A percentile compares a stretch with the other conserved stretches of the same genome.
phyloP scores from a whole-genome alignment of 2,329 filamentous ascomycete genomes.

The Aspergillus amoenus region DNA sequence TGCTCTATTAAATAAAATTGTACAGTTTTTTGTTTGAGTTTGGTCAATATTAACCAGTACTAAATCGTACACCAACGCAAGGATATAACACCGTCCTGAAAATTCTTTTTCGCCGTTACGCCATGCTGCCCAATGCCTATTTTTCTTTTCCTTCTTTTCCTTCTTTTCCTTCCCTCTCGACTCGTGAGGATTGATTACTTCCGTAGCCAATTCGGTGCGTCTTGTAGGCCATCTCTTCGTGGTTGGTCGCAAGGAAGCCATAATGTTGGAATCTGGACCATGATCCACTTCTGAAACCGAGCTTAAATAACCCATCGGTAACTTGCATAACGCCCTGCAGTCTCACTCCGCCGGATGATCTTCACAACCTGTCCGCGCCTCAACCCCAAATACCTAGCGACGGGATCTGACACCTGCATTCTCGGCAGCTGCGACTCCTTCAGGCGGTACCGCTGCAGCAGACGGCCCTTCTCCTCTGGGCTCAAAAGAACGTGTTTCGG shows the following conservation, averaged over 20 bases:
- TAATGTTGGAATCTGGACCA: background rate
- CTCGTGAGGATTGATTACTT: background rate
- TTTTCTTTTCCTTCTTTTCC: conserved; percentile 14
- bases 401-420: conserved; percentile 87
- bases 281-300: background rate
- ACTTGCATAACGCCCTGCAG: conserved; percentile 92
- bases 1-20: background rate
- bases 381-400: conserved; percentile 87
- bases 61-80: conserved; percentile 12
- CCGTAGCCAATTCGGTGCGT: background rate
- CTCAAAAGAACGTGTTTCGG: conserved; percentile 90
- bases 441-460: conserved; percentile 86
- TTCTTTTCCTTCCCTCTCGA: conserved; percentile 3
- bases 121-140: conserved; percentile 39
- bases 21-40: conserved; percentile 13
- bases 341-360: conserved; percentile 95
- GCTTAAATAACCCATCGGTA: conserved; percentile 68
- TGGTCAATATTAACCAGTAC: conserved; percentile 11
- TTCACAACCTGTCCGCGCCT: conserved; percentile 94
- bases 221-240: too few relatives aligned
- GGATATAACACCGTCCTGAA: conserved; percentile 21
- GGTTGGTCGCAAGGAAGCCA: background rate
- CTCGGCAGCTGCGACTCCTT: conserved; percentile 97
- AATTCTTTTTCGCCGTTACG: conserved; percentile 37
- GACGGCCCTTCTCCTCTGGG: conserved; percentile 79